A percentile compares a stretch with the other conserved stretches of the same genome.
Evolutionary conservation across 106 monocot genomes (phyloP).

Genomic region (Vanilla planifolia): DNA sequence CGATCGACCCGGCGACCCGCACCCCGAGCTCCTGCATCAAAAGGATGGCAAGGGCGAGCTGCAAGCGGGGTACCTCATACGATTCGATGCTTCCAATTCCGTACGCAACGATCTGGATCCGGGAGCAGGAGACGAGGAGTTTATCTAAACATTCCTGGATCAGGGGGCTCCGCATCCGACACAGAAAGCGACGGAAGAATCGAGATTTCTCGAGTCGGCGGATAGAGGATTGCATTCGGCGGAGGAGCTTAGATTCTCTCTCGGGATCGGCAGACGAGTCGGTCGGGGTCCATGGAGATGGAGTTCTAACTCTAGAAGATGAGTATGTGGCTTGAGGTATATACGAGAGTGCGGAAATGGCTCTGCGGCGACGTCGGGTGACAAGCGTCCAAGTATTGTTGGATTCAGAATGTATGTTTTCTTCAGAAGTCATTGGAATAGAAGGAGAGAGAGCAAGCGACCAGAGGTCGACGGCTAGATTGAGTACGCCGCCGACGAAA

Average conservation of each 20-base stretch:
- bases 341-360: neutral
- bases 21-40: conserved; percentile 34
- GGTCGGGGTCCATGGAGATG: conserved; percentile 56
- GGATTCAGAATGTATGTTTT: conserved; percentile 14
- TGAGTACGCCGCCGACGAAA: too few relatives aligned
- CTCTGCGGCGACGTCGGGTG: conserved; percentile 28
- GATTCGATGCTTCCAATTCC: conserved; percentile 79
- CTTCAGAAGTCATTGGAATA: conserved; percentile 9
- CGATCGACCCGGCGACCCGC: conserved; percentile 10
- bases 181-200: conserved; percentile 48
- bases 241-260: conserved; percentile 27
- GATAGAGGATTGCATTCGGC: conserved; percentile 31
- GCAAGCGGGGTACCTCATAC: conserved; percentile 55
- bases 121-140: neutral
- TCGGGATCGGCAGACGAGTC: conserved; percentile 28
- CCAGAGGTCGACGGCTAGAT: too few relatives aligned
- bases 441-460: neutral
- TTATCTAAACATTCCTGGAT: conserved; percentile 18
- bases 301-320: conserved; percentile 3
- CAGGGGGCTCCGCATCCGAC: conserved; percentile 20
- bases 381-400: conserved; percentile 41
- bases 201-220: conserved; percentile 31
- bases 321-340: conserved; percentile 7
- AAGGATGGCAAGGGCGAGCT: conserved; percentile 62
- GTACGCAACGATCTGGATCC: conserved; percentile 46